A percentile compares a stretch with the other conserved stretches of the same genome.
phyloP scores from a whole-genome alignment of 2,329 filamentous ascomycete species.

The Colletotrichum tropicicola region DNA sequence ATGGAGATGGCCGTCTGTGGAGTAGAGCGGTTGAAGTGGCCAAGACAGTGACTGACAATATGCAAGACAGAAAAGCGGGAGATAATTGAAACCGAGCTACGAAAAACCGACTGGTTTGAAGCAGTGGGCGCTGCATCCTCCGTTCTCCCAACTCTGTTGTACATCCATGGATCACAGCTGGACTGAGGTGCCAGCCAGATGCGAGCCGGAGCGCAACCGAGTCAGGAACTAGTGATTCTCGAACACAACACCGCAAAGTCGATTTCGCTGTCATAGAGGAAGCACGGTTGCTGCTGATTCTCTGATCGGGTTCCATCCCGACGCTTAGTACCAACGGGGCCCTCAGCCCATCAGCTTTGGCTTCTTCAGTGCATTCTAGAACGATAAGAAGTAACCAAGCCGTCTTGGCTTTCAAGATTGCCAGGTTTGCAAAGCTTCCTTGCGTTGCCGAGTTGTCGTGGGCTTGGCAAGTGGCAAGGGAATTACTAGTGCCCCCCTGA shows the following conservation, averaged over 20 bases:
- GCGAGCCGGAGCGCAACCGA: too few species aligned
- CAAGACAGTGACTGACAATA: constrained; percentile 34
- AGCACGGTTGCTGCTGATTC: neutral
- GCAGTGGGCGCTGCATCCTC: too few species aligned
- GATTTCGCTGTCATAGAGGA: neutral
- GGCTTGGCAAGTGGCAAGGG: constrained; percentile 23
- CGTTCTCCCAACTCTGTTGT: too few species aligned
- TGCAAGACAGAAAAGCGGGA: too few species aligned
- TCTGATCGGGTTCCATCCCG: neutral
- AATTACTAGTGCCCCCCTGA: constrained; percentile 9
- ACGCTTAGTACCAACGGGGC: neutral
- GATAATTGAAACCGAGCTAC: too few species aligned
- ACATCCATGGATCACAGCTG: too few species aligned
- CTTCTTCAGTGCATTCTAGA: constrained; percentile 6
- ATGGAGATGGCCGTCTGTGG: constrained; percentile 39
- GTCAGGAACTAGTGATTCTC: neutral
- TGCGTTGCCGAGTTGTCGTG: neutral
- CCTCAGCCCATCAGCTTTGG: neutral
- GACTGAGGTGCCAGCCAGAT: too few species aligned
- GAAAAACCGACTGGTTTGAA: too few species aligned
- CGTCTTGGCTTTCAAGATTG: neutral
- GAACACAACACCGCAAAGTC: neutral
- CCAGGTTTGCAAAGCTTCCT: neutral
- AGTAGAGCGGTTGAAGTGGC: constrained; percentile 42
- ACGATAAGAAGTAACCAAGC: neutral